These are phyloP conservation scores for Tuber microsphaerosporum DNA, from an alignment of 495 filamentous ascomycete genomes.

Conservation along the genomic window DNA sequence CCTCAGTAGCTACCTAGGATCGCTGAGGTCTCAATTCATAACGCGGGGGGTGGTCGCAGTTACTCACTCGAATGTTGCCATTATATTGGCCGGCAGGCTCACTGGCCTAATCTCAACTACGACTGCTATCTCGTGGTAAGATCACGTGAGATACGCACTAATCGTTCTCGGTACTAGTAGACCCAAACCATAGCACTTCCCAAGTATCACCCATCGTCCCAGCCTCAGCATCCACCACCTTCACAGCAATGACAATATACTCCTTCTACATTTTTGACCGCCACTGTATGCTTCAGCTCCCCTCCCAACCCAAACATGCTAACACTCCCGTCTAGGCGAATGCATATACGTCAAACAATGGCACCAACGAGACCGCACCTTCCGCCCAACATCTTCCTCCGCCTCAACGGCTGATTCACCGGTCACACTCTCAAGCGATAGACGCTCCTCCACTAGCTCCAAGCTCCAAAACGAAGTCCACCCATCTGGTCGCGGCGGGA, in stretches of 20 bases:
- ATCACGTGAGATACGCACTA: background rate
- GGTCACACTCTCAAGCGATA: conserved; percentile 29
- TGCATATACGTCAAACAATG: conserved; percentile 92
- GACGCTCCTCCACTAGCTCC: conserved; percentile 39
- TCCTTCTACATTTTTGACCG: conserved; percentile 98
- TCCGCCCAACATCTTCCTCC: conserved; percentile 41
- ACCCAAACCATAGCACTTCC: background rate
- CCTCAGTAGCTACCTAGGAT: background rate
- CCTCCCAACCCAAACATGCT: conserved; percentile 16
- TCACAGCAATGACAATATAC: conserved; percentile 72
- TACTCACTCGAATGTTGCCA: background rate
- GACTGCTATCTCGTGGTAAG: background rate
- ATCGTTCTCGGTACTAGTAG: background rate
- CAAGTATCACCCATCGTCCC: background rate
- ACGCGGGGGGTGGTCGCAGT: background rate
- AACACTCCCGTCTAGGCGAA: conserved; percentile 57
- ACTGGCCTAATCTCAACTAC: background rate
- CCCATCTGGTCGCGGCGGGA: conserved; percentile 44
- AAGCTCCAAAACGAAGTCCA: conserved; percentile 42
- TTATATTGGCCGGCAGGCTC: background rate
- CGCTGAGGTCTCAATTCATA: background rate
- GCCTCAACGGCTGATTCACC: conserved; percentile 40
- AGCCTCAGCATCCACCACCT: background rate
- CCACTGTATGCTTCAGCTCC: conserved; percentile 61
- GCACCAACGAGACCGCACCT: conserved; percentile 43